These are phyloP conservation scores for Daldinia eschscholtzii DNA, from an alignment of 2,329 filamentous ascomycete species.

Conservation along the genomic window DNA sequence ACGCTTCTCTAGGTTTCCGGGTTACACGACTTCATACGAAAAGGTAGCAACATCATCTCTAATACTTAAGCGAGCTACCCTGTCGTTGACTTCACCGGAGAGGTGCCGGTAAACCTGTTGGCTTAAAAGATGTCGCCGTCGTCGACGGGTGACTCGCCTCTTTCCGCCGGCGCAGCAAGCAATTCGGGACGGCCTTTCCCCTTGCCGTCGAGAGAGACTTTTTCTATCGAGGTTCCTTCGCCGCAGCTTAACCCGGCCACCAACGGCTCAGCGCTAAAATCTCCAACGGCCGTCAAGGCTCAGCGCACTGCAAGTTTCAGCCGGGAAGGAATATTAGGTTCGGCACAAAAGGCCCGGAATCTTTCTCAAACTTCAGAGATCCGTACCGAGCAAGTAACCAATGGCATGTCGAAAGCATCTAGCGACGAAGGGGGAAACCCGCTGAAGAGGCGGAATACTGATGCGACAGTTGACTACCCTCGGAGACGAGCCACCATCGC, in stretches of 20 bases:
- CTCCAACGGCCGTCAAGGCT: slow-evolving; percentile 62
- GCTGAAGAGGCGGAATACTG: slow-evolving; percentile 72
- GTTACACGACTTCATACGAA: slow-evolving; percentile 46
- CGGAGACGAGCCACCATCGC: slow-evolving; percentile 74
- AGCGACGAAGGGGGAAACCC: slow-evolving; percentile 67
- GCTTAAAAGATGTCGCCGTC: slow-evolving; percentile 63
- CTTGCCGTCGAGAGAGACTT: slow-evolving; percentile 61
- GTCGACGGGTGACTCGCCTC: slow-evolving; percentile 66
- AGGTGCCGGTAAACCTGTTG: slow-evolving; percentile 33
- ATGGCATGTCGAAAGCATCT: slow-evolving; percentile 60
- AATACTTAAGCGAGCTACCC: slow-evolving; percentile 38
- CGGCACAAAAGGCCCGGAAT: slow-evolving; percentile 67
- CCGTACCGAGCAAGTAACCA: slow-evolving; percentile 57
- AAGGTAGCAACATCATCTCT: slow-evolving; percentile 38
- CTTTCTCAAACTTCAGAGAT: slow-evolving; percentile 68
- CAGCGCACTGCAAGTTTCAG: slow-evolving; percentile 65
- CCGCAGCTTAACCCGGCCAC: slow-evolving; percentile 58
- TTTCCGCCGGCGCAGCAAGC: slow-evolving; percentile 57
- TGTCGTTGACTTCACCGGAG: slow-evolving; percentile 25
- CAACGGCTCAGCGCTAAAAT: slow-evolving; percentile 63
- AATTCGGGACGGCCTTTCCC: slow-evolving; percentile 58
- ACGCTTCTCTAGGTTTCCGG: slow-evolving; percentile 43
- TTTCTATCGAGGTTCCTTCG: slow-evolving; percentile 63
- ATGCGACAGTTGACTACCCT: slow-evolving; percentile 73
- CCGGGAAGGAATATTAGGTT: slow-evolving; percentile 66